Evolutionary conservation across 228 moss, liverwort and hornwort genomes (phyloP), one percentile per base, ranked within the genome.

Genomic region (Sphagnum fallax): DNA sequence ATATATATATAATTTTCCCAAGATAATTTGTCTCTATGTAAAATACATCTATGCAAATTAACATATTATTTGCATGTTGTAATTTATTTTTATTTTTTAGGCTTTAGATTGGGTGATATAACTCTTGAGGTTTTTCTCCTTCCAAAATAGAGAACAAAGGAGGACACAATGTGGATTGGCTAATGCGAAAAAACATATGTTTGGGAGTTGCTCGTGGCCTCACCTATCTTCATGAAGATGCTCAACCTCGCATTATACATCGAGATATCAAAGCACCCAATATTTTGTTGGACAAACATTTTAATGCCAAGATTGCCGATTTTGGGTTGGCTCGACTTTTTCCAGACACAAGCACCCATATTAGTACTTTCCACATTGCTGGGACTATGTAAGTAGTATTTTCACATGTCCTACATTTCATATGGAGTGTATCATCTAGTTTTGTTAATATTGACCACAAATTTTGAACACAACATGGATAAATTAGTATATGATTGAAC

Each of bases 231-330:
- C 85, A 85, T 77, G 76, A 81, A 50, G 69, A 76, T 53, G 66
- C 85, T 72, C 79, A 79, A 4, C 84, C 84, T 0, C 78, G 57
- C 61, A 85, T 85, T 51, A 74, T 85, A 61, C 84, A 85, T 32
- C 81, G 84, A 1, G 84, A 85, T 72, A 85, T 85, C 14, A 85
- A 85, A 76, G 84, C 84, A 60, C 76, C 72, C 59, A 85, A 85
- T 61, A 60, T 85, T 64, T 62, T 85, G 65, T 52, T 85, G 71
- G 85, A 85, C 68, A 79, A 75, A 49, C 74, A 79, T 52, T 16
- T 85, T 5, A 76, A 82, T 61, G 81, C 85, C 6, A 85, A 85
- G 67, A 85, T 85, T 68, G 85, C 85, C 16, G 85, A 85, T 69
- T 85, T 85, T 66, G 85, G 85, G 48, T 73, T 85, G 63, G 85